Conservation (phyloP, 805 yeast genomes). For the Kluyveromyces siamensis region DNA sequence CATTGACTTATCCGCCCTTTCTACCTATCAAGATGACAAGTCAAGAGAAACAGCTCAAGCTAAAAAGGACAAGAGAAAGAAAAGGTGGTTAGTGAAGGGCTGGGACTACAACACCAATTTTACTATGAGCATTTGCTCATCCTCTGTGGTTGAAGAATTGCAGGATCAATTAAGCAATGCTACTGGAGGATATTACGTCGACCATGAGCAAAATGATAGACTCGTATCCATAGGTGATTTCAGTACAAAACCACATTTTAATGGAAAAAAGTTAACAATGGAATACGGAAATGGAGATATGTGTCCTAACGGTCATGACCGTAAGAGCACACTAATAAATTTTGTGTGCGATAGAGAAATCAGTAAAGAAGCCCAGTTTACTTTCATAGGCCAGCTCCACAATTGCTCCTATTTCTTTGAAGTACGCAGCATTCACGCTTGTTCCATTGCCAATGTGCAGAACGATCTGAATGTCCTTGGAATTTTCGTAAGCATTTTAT, state of each 20-base stretch:
- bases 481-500: slow-evolving; percentile 49
- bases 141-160: slow-evolving; percentile 33
- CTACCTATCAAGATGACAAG: slow-evolving; percentile 21
- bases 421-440: slow-evolving; percentile 75
- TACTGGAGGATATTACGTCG: slow-evolving; percentile 51
- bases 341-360: slow-evolving; percentile 77
- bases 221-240: slow-evolving; percentile 51
- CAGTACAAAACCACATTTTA: slow-evolving; percentile 50
- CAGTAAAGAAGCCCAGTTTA: slow-evolving; percentile 50
- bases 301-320: slow-evolving; percentile 46
- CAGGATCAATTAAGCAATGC: slow-evolving; percentile 20
- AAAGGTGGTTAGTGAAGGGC: slow-evolving; percentile 58
- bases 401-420: slow-evolving; percentile 82
- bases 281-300: slow-evolving; percentile 63
- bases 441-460: slow-evolving; percentile 66
- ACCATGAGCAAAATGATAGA: slow-evolving; percentile 26
- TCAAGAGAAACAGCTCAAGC: not conserved
- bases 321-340: slow-evolving; percentile 57
- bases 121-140: slow-evolving; percentile 62
- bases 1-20: slow-evolving; percentile 26
- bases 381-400: slow-evolving; percentile 61
- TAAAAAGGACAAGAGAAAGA: slow-evolving; percentile 10
- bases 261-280: slow-evolving; percentile 63
- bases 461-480: slow-evolving; percentile 58
- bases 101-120: slow-evolving; percentile 63